Conservation (phyloP, 768 basidiomycete genomes). For the Rhizopogon vesiculosus region DNA sequence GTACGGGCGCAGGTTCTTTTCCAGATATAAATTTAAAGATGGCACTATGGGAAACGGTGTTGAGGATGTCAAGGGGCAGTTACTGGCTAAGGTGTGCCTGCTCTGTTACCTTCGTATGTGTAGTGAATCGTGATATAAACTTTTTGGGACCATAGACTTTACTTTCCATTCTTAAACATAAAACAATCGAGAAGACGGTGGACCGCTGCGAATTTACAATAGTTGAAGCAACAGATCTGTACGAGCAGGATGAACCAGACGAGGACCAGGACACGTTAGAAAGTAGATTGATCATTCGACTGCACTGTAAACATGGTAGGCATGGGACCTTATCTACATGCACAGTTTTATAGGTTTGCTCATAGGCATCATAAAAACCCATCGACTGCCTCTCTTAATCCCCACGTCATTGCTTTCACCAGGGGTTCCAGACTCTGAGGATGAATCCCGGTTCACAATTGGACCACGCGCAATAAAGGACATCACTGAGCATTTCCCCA, state of each 20-base stretch:
- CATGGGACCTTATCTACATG: not conserved
- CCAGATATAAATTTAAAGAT: constrained; percentile 46
- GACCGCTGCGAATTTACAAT: constrained; percentile 75
- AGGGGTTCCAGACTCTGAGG: constrained; percentile 48
- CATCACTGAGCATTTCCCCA: constrained; percentile 78
- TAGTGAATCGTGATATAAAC: not conserved
- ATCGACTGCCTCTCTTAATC: constrained; percentile 59
- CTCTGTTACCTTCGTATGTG: not conserved
- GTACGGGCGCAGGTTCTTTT: constrained; percentile 66
- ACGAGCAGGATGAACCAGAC: constrained; percentile 20
- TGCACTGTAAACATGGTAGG: constrained; percentile 83
- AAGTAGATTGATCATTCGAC: constrained; percentile 63
- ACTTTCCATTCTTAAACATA: constrained; percentile 69
- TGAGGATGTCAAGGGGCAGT: constrained; percentile 58
- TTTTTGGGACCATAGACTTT: constrained; percentile 43
- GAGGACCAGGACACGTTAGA: constrained; percentile 55
- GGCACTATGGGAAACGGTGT: constrained; percentile 23
- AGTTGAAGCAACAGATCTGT: constrained; percentile 42
- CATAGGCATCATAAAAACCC: constrained; percentile 77
- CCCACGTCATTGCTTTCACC: constrained; percentile 61
- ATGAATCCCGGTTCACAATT: constrained; percentile 64
- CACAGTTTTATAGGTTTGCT: constrained; percentile 4
- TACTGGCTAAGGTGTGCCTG: constrained; percentile 58
- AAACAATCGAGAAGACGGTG: constrained; percentile 70
- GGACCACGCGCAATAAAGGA: constrained; percentile 71